A percentile compares a stretch with the other conserved stretches of the same genome.
These are phyloP conservation scores for Neocatenulostroma microsporum DNA, from an alignment of 2,329 filamentous ascomycete species.

Conservation along the genomic window DNA sequence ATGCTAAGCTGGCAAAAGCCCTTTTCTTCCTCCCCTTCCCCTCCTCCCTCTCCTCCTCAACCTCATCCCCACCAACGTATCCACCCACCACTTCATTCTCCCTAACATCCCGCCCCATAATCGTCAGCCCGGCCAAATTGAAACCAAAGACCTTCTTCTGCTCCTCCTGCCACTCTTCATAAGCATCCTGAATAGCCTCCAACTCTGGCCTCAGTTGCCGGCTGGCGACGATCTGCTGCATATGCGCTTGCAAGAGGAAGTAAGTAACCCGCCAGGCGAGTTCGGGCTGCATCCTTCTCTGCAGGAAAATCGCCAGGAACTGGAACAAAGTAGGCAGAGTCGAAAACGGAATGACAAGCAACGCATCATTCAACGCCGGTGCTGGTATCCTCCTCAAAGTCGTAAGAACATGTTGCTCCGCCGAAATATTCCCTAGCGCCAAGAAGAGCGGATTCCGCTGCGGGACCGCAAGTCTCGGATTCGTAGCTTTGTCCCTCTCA, in stretches of 20 bases:
- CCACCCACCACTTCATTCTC: conserved; percentile 52
- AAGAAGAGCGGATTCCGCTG: conserved; percentile 81
- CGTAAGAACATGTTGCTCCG: conserved; percentile 78
- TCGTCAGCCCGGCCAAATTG: conserved; percentile 30
- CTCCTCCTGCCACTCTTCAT: conserved; percentile 28
- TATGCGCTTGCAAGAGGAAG: conserved; percentile 96
- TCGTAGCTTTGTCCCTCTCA: conserved; percentile 58
- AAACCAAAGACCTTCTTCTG: conserved; percentile 31
- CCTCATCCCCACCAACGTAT: conserved; percentile 43
- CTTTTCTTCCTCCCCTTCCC: conserved; percentile 60
- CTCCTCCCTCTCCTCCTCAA: conserved; percentile 41
- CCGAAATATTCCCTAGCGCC: conserved; percentile 79
- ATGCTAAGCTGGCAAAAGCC: too few species aligned
- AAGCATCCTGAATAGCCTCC: conserved; percentile 61
- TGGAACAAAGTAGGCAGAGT: conserved; percentile 83
- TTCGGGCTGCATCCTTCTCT: conserved; percentile 70
- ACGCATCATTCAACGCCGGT: conserved; percentile 80
- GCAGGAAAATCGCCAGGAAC: conserved; percentile 81
- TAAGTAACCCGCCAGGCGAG: conserved; percentile 89
- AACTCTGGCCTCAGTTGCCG: conserved; percentile 75
- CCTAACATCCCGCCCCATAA: conserved; percentile 28
- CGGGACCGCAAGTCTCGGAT: conserved; percentile 67
- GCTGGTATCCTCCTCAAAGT: conserved; percentile 79
- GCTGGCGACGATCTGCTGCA: conserved; percentile 83
- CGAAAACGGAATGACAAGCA: conserved; percentile 86